Base-by-base conservation (phyloP, 2,329 filamentous ascomycete species). In the Fusarium sp. region DNA sequence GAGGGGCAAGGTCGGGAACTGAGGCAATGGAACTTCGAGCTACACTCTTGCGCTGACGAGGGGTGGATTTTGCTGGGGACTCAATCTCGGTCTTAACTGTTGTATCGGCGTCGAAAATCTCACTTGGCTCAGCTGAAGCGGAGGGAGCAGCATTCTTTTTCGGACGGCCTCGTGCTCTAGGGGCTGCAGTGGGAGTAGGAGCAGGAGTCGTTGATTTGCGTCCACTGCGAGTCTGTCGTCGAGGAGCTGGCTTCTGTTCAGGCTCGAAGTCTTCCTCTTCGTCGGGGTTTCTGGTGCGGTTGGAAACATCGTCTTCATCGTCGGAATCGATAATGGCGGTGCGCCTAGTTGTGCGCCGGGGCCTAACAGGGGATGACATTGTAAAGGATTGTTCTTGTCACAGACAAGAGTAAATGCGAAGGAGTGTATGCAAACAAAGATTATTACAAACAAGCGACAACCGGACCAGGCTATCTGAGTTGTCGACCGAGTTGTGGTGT, bases 241-340 rank as follows among this genome's bases (percentile, higher is more conserved):
- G 83, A 30, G 85, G 81, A 60, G 83, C 86, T 45, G 81, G 83
- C 60, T 86, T 82, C 2, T 90, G 86, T 46, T 90, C 91, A 4
- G 93, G 93, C 43, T 91, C 91, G 73, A 94, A 96, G 48, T 97
- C 92, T 48, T 94, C 84, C 9, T 91, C 87, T 5, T 91, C 87
- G 26, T 90, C 85, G 17, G 87, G 83, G 61, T 74, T 77, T 43
- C 70, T 81, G 50, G 86, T 84, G 73, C 87, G 83, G 65, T 85
- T 82, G 71, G 86, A 82, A 38, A 84, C 79, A 54, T 88, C 83
- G 67, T 91, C 88, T 56, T 93, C 91, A 59, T 96, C 93, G 40
- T 95, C 93, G 10, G 89, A 93, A 68, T 96, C 93, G 61, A 94
- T 82, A 46, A 96, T 85, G 49, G 91, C 87, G 71, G 89, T 91